Conservation (phyloP, 805 yeast species). For the Geotrichum ghanense region DNA sequence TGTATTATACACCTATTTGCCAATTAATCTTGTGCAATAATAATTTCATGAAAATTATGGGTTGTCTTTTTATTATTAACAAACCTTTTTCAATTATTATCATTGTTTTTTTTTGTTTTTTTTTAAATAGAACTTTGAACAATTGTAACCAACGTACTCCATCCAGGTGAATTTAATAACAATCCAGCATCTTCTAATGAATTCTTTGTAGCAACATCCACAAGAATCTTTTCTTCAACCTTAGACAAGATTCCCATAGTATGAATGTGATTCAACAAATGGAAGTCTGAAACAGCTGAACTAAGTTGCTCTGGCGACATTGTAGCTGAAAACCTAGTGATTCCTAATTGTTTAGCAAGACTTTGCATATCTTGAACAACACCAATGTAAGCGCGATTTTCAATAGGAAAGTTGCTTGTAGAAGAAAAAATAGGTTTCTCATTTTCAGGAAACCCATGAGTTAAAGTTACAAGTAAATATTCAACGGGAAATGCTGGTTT, state of each 20-base stretch:
- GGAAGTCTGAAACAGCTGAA: constrained; percentile 57
- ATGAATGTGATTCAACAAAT: constrained; percentile 49
- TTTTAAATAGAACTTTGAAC: constrained; percentile 15
- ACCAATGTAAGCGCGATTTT: constrained; percentile 68
- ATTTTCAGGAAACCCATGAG: constrained; percentile 83
- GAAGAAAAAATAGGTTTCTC: constrained; percentile 40
- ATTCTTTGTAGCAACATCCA: constrained; percentile 35
- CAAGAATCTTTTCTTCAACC: constrained; percentile 41
- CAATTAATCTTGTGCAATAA: too few species aligned
- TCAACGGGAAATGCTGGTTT: constrained; percentile 93
- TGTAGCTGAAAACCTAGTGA: constrained; percentile 12
- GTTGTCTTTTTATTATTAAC: too few species aligned
- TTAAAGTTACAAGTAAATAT: constrained; percentile 69
- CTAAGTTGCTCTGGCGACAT: constrained; percentile 21
- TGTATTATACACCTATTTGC: too few species aligned
- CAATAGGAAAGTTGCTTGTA: constrained; percentile 48
- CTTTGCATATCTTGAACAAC: constrained; percentile 48
- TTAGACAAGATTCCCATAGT: constrained; percentile 45
- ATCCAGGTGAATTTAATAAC: constrained; percentile 55
- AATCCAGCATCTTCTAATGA: constrained; percentile 36
- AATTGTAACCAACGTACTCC: constrained; percentile 69
- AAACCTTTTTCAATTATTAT: too few species aligned
- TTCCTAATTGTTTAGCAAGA: constrained; percentile 40
- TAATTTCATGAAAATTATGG: too few species aligned
- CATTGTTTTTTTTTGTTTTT: too few species aligned